Percentiles rank a stretch among this genome's conserved stretches.
phyloP scores from a whole-genome alignment of 805 yeast species.

The Allodekkera sacchari region DNA sequence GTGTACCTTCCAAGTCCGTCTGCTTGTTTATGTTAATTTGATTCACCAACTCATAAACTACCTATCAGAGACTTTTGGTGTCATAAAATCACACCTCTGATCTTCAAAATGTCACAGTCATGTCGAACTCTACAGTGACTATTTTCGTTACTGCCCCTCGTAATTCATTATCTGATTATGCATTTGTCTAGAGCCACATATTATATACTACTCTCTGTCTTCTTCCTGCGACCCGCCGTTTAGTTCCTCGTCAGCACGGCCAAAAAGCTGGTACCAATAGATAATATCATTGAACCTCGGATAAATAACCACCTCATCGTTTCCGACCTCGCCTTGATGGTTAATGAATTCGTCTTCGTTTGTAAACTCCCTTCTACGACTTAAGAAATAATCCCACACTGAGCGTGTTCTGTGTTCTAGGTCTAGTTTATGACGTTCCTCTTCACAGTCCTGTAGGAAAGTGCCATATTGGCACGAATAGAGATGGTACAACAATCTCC shows the following conservation, averaged over 20 bases:
- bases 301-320: slow-evolving; percentile 35
- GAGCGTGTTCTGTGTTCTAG: slow-evolving; percentile 50
- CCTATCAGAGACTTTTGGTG: too few relatives aligned
- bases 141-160: too few relatives aligned
- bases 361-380: slow-evolving; percentile 60
- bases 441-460: slow-evolving; percentile 69
- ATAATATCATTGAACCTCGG: slow-evolving; percentile 56
- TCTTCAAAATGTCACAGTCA: too few relatives aligned
- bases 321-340: slow-evolving; percentile 31
- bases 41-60: too few relatives aligned
- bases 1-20: too few relatives aligned
- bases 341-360: slow-evolving; percentile 45
- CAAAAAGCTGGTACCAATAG: slow-evolving; percentile 89
- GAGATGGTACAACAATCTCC: slow-evolving; percentile 77
- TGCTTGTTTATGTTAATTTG: too few relatives aligned
- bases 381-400: slow-evolving; percentile 90
- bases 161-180: too few relatives aligned
- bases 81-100: too few relatives aligned
- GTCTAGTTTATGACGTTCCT: slow-evolving; percentile 41
- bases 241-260: slow-evolving; percentile 65
- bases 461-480: slow-evolving; percentile 95
- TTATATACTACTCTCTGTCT: too few relatives aligned
- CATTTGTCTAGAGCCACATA: too few relatives aligned
- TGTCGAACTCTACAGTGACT: too few relatives aligned
- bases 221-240: slow-evolving; percentile 27